phyloP scores from a whole-genome alignment of 2,329 filamentous ascomycete species.

The Aspergillus amoenus region DNA sequence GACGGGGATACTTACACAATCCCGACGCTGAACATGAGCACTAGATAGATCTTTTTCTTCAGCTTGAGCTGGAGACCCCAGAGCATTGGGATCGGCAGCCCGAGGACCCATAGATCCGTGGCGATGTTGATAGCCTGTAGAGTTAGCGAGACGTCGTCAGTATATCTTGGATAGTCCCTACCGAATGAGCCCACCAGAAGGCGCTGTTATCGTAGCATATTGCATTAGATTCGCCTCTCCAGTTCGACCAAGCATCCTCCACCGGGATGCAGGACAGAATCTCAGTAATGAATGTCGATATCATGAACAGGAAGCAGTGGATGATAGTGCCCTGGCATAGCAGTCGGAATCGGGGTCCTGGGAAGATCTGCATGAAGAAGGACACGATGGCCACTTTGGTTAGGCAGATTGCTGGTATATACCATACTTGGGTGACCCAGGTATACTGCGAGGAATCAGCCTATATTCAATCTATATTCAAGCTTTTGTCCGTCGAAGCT shows the following conservation, averaged over 20 bases:
- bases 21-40: neutral
- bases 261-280: neutral
- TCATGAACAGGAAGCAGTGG: neutral
- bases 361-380: slow-evolving; percentile 3
- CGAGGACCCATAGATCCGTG: neutral
- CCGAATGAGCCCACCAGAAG: slow-evolving; percentile 4
- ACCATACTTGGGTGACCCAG: neutral
- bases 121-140: neutral
- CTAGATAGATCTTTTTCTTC: neutral
- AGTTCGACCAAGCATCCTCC: neutral
- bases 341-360: neutral
- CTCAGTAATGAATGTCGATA: neutral
- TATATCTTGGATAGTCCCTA: neutral
- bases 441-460: neutral
- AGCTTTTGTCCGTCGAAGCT: neutral
- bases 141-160: neutral
- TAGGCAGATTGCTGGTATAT: neutral
- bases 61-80: neutral
- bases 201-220: neutral
- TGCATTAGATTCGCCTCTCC: neutral
- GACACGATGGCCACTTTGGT: slow-evolving; percentile 1
- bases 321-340: neutral
- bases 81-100: neutral
- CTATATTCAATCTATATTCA: neutral
- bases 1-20: neutral